Base-by-base conservation (phyloP, 78 protist genomes). In the Pirum gemmata region DNA sequence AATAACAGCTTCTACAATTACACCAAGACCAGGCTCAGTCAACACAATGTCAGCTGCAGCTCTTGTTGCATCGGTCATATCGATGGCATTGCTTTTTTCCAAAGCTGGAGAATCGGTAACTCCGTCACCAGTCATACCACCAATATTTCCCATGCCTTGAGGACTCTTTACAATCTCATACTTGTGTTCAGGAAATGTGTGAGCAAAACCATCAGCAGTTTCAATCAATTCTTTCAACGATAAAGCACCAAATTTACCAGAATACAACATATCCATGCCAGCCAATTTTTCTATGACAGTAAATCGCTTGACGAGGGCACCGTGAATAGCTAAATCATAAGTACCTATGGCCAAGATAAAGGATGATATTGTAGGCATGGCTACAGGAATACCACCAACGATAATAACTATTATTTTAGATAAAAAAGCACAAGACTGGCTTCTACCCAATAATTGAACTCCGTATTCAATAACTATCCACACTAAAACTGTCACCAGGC, bases 41-140 rank as follows among this genome's bases (percentile, higher is more conserved):
- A 95, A 84, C 31, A 95, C 95, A 40, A 95, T 94, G 83, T 95
- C 97, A 33, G 97, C 93, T 31, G 95, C 97, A 1, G 94, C 90
- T 37, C 95, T 94, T 0, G 96, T 96, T 0, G 95, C 96, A 36
- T 91, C 93, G 29, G 96, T 93, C 61, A 93, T 85, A 29, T 94
- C 96, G 21, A 89, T 95, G 82, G 95, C 91, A 90, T 95, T 91
- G 29, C 97, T 96, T 79, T 91, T 87, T 93, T 94, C 93, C 34
- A 97, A 92, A 36, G 99, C 99, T 27, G 97, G 98, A 8, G 99
- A 98, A 88, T 97, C 99, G 91, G 95, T 97, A 18, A 95, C 98
- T 35, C 99, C 99, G 76, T 97, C 99, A 35, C 99, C 98, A 35
- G 97, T 95, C 96, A 95, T 94, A 78, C 96, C 98, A n/a, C 89